Conservation (phyloP, 2,329 filamentous ascomycete genomes). For the Westerdykella ornata region DNA sequence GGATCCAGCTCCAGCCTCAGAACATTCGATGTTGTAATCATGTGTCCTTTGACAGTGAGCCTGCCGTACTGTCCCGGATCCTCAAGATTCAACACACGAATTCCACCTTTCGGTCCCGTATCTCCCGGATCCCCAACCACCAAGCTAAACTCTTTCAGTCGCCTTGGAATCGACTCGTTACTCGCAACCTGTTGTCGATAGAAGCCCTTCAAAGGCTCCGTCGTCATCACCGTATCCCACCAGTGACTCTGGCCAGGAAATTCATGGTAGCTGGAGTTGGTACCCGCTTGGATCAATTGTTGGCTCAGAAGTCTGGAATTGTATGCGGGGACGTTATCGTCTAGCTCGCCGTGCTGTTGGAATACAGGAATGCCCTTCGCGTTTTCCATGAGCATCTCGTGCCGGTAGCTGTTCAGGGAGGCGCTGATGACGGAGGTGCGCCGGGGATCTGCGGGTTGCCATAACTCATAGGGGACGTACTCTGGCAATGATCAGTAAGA, state of each 20-base stretch:
- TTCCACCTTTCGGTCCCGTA: conserved; percentile 47
- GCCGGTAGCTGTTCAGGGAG: conserved; percentile 48
- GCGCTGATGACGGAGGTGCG: conserved; percentile 44
- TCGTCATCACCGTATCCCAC: conserved; percentile 52
- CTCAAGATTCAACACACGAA: conserved; percentile 46
- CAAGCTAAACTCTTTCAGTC: conserved; percentile 40
- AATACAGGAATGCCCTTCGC: conserved; percentile 47
- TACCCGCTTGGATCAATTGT: conserved; percentile 41
- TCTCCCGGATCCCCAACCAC: conserved; percentile 48
- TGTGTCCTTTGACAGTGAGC: conserved; percentile 37
- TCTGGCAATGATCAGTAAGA: conserved; percentile 25
- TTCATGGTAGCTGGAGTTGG: conserved; percentile 45
- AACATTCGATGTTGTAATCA: conserved; percentile 31
- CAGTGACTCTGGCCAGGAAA: conserved; percentile 46
- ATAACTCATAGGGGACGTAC: conserved; percentile 53
- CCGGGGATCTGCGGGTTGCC: conserved; percentile 49
- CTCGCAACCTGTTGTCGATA: conserved; percentile 37
- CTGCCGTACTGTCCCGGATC: conserved; percentile 48
- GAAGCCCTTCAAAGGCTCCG: conserved; percentile 44
- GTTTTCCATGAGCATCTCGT: conserved; percentile 51
- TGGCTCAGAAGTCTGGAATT: conserved; percentile 51
- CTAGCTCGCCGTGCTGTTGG: conserved; percentile 51
- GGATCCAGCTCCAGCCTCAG: conserved; percentile 24
- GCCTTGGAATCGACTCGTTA: conserved; percentile 13
- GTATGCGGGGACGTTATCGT: conserved; percentile 55